A percentile compares a stretch with the other conserved stretches of the same genome.
Evolutionary conservation across 192 early-diverging fungal genomes (phyloP).

Genomic region (Coemansia umbellata): DNA sequence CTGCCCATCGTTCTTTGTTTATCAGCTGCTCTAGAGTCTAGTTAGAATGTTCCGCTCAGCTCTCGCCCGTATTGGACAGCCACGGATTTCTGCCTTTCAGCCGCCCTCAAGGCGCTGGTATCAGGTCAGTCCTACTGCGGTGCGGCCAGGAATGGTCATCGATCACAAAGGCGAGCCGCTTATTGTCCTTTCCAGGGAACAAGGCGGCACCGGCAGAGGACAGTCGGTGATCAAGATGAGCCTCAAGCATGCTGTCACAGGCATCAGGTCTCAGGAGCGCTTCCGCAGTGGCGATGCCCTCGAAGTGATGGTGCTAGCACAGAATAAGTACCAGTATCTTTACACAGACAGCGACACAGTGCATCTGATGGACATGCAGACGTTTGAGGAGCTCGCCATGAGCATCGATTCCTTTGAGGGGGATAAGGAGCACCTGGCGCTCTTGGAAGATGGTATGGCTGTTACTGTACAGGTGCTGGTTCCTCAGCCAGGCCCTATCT

Average conservation of each 20-base stretch:
- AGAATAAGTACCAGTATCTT: conserved; percentile 67
- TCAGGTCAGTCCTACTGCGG: conserved; percentile 36
- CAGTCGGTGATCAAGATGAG: conserved; percentile 66
- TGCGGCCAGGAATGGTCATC: conserved; percentile 65
- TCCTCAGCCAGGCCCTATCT: conserved; percentile 54
- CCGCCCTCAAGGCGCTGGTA: conserved; percentile 19
- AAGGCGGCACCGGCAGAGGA: conserved; percentile 66
- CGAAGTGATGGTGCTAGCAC: conserved; percentile 67
- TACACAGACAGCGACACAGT: conserved; percentile 62
- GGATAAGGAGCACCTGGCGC: conserved; percentile 43
- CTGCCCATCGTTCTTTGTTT: no score
- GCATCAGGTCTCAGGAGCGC: conserved; percentile 58
- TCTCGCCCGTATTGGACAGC: neutral
- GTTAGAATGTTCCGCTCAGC: conserved; percentile 3
- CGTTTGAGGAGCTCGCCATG: conserved; percentile 69
- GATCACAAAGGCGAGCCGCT: conserved; percentile 63
- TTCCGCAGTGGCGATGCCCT: conserved; percentile 66
- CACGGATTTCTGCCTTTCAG: neutral
- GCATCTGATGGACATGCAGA: conserved; percentile 66
- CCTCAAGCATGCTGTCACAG: conserved; percentile 63
- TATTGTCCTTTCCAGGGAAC: conserved; percentile 62
- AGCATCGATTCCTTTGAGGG: conserved; percentile 58
- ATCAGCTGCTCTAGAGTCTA: no score
- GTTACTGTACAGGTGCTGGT: conserved; percentile 59
- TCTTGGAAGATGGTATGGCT: conserved; percentile 53